phyloP scores from a whole-genome alignment of 345 rosid genomes.

The Balakata baccata region DNA sequence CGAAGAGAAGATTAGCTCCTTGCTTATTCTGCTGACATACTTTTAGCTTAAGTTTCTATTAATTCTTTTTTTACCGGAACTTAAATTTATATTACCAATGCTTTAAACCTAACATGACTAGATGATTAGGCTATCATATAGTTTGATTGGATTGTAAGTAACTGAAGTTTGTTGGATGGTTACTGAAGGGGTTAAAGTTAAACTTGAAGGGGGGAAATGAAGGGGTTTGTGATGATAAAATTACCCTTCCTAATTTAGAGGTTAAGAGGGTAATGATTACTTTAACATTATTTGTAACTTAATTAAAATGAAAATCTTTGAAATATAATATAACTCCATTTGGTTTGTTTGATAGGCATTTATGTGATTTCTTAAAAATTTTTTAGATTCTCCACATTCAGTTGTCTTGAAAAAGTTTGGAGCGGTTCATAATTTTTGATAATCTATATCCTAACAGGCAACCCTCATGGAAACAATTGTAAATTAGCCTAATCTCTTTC shows the following conservation, averaged over 20 bases:
- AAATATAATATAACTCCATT: background rate
- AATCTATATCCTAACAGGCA: background rate
- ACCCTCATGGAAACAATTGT: background rate
- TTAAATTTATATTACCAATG: too few species aligned
- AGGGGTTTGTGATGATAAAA: background rate
- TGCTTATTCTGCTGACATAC: too few species aligned
- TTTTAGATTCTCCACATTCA: background rate
- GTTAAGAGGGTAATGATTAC: background rate
- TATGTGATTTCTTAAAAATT: background rate
- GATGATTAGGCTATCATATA: too few species aligned
- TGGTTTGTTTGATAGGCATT: background rate
- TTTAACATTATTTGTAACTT: background rate
- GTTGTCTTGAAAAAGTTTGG: background rate
- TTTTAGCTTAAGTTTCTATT: too few species aligned
- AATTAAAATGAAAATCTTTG: background rate
- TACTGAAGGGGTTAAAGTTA: too few species aligned
- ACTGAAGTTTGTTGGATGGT: too few species aligned
- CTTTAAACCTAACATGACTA: too few species aligned
- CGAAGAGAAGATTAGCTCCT: too few species aligned
- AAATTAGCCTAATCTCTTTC: background rate
- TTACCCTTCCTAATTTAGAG: background rate
- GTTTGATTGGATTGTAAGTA: too few species aligned
- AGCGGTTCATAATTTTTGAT: background rate
- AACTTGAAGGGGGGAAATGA: too few species aligned
- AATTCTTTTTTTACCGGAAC: too few species aligned